These are phyloP conservation scores for Acer campestre DNA, from an alignment of 345 rosid genomes.

Conservation along the genomic window DNA sequence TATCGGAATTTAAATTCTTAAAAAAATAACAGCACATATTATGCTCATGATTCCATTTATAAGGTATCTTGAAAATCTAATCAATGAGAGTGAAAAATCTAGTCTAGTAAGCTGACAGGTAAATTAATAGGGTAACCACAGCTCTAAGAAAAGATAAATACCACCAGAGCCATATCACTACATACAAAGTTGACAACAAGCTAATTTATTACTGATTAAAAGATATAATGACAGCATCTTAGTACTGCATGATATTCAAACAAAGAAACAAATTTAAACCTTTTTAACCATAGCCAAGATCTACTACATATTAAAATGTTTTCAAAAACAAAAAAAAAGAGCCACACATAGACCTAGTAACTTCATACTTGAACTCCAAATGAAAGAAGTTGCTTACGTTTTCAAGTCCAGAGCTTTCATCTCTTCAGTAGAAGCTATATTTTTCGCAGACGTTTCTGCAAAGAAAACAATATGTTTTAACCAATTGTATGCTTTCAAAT, in stretches of 20 bases:
- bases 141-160: no score
- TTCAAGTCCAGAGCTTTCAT: slow-evolving; percentile 74
- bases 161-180: no score
- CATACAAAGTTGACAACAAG: no score
- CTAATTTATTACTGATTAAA: no score
- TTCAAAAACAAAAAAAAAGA: neutral
- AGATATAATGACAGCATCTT: no score
- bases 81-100: no score
- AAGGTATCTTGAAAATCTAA: neutral
- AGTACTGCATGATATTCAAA: no score
- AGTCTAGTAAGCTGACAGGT: no score
- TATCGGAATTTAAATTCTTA: neutral
- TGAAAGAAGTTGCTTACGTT: slow-evolving; percentile 44
- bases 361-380: neutral
- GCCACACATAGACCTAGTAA: neutral
- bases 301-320: neutral
- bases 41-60: neutral
- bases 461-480: slow-evolving; percentile 23
- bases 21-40: neutral
- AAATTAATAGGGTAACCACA: no score
- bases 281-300: neutral
- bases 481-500: neutral
- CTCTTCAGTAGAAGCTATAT: slow-evolving; percentile 49
- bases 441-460: slow-evolving; percentile 63
- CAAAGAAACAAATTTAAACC: no score